phyloP scores from a whole-genome alignment of 306 rosid species.

The Quillaja saponaria region DNA sequence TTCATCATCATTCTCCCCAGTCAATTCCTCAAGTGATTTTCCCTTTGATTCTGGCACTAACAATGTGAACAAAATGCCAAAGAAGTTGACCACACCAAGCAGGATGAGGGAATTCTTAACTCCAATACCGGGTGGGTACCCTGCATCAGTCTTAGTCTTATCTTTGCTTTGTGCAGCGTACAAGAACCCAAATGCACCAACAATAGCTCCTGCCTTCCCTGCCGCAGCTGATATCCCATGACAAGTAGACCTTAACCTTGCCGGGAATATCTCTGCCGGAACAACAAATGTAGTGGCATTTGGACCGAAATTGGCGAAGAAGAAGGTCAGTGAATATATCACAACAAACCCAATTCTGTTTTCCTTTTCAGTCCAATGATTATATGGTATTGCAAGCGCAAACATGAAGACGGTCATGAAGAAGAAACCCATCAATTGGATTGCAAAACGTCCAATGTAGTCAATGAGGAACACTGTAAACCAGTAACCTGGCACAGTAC shows the following conservation, averaged over 20 bases:
- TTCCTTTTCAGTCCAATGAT: constrained; percentile 62
- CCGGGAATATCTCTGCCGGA: constrained; percentile 90
- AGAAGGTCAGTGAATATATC: constrained; percentile 76
- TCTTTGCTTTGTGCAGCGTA: constrained; percentile 69
- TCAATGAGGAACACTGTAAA: constrained; percentile 72
- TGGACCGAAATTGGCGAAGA: constrained; percentile 91
- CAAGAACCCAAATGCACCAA: constrained; percentile 89
- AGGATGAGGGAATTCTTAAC: constrained; percentile 59
- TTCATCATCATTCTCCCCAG: constrained; percentile 64
- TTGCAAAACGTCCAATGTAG: constrained; percentile 66
- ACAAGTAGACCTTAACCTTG: constrained; percentile 83
- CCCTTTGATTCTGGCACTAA: constrained; percentile 90
- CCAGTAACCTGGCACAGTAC: constrained; percentile 96
- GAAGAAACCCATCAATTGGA: constrained; percentile 85
- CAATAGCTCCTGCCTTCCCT: constrained; percentile 88
- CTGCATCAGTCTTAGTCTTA: constrained; percentile 35
- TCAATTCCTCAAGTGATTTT: constrained; percentile 79
- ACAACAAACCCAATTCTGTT: constrained; percentile 63
- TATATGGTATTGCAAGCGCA: constrained; percentile 77
- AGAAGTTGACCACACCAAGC: constrained; percentile 72
- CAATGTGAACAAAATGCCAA: constrained; percentile 61
- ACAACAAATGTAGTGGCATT: constrained; percentile 86
- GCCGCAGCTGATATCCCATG: constrained; percentile 93
- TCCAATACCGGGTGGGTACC: constrained; percentile 83
- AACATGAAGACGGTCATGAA: constrained; percentile 97